Percentiles rank a stretch among this genome's conserved stretches.
Conservation (phyloP, 495 filamentous ascomycete genomes). For the Talaromyces wortmannii region DNA sequence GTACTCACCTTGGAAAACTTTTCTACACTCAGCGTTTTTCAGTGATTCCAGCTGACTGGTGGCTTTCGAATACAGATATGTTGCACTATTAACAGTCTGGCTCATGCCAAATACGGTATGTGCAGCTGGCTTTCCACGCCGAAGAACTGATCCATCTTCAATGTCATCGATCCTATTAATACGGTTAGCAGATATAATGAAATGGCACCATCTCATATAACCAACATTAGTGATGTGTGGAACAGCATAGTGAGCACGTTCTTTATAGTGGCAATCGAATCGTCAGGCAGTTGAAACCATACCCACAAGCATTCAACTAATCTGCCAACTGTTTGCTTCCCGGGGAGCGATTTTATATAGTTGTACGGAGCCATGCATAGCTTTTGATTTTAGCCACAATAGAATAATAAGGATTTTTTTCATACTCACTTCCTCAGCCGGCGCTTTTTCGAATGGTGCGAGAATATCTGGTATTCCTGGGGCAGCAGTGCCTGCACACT, state of each 20-base stretch:
- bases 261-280: slow-evolving; percentile 7
- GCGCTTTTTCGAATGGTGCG: not conserved
- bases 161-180: slow-evolving; percentile 30
- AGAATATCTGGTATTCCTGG: not conserved
- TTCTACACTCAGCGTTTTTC: not conserved
- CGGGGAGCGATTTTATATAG: slow-evolving; percentile 5
- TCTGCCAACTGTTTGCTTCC: slow-evolving; percentile 5
- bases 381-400: not conserved
- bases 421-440: not conserved
- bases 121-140: slow-evolving; percentile 25
- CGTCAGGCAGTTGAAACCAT: slow-evolving; percentile 9
- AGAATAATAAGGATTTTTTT: not conserved
- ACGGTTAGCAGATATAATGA: slow-evolving; percentile 8
- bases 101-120: slow-evolving; percentile 25
- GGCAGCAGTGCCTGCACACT: not conserved
- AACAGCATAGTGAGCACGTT: slow-evolving; percentile 10
- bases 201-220: slow-evolving; percentile 8
- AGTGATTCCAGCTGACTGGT: not conserved
- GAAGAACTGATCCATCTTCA: slow-evolving; percentile 29
- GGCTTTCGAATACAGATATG: slow-evolving; percentile 35
- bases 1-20: not conserved
- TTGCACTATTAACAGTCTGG: slow-evolving; percentile 48
- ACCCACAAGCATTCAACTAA: slow-evolving; percentile 15
- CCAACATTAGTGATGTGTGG: slow-evolving; percentile 14
- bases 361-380: not conserved